Evolutionary conservation across 768 basidiomycete genomes (phyloP).

Genomic region (Leccinum imitatum): DNA sequence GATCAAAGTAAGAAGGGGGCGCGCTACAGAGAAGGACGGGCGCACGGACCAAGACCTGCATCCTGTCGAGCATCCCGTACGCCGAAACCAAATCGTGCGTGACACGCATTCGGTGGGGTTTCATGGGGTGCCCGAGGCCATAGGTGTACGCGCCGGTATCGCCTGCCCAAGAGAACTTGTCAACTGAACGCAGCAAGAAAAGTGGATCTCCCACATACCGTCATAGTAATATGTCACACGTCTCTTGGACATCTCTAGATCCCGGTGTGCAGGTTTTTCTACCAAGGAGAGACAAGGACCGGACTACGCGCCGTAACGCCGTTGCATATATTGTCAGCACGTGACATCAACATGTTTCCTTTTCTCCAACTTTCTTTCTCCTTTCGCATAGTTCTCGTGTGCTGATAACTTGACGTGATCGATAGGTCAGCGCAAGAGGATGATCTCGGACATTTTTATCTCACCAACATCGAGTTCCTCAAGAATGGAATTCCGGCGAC

Average conservation of each 20-base stretch:
- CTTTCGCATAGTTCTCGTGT: no score
- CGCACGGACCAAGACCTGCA: conserved; percentile 77
- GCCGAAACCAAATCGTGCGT: conserved; percentile 89
- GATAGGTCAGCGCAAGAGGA: no score
- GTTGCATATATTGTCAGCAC: no score
- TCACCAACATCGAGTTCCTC: no score
- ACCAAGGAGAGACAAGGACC: no score
- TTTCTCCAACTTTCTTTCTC: no score
- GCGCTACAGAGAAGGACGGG: background rate
- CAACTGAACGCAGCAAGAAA: background rate
- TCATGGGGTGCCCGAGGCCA: conserved; percentile 91
- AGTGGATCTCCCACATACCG: conserved; percentile 37
- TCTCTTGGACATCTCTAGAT: conserved; percentile 50
- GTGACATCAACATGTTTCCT: no score
- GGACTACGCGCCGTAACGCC: no score
- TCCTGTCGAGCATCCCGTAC: conserved; percentile 91
- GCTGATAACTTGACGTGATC: no score
- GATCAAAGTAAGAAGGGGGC: background rate
- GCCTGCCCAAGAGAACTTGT: conserved; percentile 37
- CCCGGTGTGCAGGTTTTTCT: no score
- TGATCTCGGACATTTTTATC: no score
- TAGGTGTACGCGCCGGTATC: conserved; percentile 80
- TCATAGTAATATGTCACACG: conserved; percentile 84
- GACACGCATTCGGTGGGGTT: conserved; percentile 92
- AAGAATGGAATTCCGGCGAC: no score